A percentile compares a stretch with the other conserved stretches of the same genome.
These are phyloP conservation scores for Boletus rex-veris DNA, from an alignment of 768 basidiomycete genomes.

Conservation along the genomic window DNA sequence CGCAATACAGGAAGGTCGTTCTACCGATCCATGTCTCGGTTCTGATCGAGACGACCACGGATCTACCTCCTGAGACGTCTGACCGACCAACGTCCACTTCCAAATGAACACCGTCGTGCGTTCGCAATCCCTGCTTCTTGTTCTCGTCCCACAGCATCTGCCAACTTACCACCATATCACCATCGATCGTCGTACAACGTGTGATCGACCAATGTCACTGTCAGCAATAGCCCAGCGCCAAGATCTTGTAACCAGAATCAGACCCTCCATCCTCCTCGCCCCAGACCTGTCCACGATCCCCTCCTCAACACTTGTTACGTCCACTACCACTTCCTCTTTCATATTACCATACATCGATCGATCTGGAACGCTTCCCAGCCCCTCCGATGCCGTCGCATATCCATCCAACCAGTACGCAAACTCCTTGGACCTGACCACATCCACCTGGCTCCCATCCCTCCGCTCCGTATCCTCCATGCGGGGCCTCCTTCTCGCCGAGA, in stretches of 20 bases:
- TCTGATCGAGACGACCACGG: slow-evolving; percentile 17
- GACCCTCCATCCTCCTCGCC: slow-evolving; percentile 16
- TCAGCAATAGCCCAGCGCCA: neutral
- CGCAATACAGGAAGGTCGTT: too few relatives aligned
- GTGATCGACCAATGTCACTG: slow-evolving; percentile 14
- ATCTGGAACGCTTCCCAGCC: slow-evolving; percentile 12
- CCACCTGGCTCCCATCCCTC: slow-evolving; percentile 25
- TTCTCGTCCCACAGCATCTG: slow-evolving; percentile 13
- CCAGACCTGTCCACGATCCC: slow-evolving; percentile 27
- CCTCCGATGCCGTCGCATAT: slow-evolving; percentile 22
- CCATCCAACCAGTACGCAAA: slow-evolving; percentile 1
- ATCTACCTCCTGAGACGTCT: neutral
- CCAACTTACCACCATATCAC: neutral
- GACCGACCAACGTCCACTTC: slow-evolving; percentile 10
- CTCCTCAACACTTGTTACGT: slow-evolving; percentile 23
- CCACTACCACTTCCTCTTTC: slow-evolving; percentile 26
- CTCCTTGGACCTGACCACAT: slow-evolving; percentile 1
- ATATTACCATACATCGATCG: slow-evolving; percentile 11
- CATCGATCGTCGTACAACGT: slow-evolving; percentile 7
- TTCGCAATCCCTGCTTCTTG: neutral
- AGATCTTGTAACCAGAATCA: slow-evolving; percentile 1
- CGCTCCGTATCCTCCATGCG: slow-evolving; percentile 42
- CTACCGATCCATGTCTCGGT: neutral
- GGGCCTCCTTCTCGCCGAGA: slow-evolving; percentile 46
- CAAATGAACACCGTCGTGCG: slow-evolving; percentile 19